Conservation (phyloP, 768 basidiomycete species). For the Harrya chromipes region DNA sequence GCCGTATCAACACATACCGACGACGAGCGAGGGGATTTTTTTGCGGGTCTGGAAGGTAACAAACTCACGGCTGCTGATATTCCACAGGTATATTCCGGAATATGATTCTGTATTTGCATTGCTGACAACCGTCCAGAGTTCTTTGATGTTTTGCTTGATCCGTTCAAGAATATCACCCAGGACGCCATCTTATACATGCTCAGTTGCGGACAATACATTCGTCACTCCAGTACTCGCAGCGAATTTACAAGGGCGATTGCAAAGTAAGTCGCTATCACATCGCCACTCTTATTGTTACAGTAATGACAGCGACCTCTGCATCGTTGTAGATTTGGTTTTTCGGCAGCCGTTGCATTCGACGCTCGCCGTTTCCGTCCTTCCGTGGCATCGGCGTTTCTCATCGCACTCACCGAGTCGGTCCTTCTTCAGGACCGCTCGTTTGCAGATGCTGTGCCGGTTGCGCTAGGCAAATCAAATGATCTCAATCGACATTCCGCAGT, state of each 20-base stretch:
- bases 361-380: not conserved
- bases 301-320: no score
- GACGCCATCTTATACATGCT: not conserved
- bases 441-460: not conserved
- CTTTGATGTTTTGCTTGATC: not conserved
- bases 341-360: not conserved
- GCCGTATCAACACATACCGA: not conserved
- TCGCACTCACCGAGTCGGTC: not conserved
- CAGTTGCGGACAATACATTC: not conserved
- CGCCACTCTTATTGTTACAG: no score
- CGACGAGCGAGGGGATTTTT: not conserved
- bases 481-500: not conserved
- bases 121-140: not conserved
- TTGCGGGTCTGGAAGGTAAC: not conserved
- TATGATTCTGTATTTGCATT: no score
- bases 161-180: not conserved
- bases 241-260: not conserved
- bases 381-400: not conserved
- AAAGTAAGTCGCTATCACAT: not conserved
- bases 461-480: not conserved
- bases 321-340: not conserved
- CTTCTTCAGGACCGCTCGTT: not conserved
- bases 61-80: not conserved
- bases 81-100: not conserved
- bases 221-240: not conserved